Evolutionary conservation across 1,284 basidiomycete species (phyloP).

Genomic region (Volvariella volvacea): DNA sequence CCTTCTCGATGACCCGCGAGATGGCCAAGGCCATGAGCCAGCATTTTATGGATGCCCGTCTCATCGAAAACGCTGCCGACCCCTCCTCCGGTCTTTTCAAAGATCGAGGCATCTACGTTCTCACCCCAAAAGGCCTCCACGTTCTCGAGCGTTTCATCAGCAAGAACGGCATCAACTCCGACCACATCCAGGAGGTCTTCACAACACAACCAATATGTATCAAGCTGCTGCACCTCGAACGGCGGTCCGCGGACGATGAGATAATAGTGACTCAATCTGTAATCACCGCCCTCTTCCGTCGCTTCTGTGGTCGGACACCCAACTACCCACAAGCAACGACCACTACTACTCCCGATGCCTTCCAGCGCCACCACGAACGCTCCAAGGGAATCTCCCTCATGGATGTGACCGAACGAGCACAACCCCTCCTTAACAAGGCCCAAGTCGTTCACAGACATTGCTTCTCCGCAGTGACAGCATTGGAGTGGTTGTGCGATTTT

Average conservation of each 20-base stretch:
- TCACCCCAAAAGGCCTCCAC: constrained; percentile 97
- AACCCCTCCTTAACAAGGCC: constrained; percentile 43
- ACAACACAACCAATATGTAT: constrained; percentile 94
- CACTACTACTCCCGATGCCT: constrained; percentile 48
- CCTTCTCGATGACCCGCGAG: constrained; percentile 98
- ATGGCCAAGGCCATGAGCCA: constrained; percentile 99
- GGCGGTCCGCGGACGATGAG: constrained; percentile 90
- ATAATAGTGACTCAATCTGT: constrained; percentile 93
- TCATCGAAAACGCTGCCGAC: constrained; percentile 96
- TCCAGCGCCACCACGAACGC: constrained; percentile 73
- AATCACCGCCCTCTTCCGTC: constrained; percentile 91
- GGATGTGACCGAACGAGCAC: constrained; percentile 60
- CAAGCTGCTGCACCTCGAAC: constrained; percentile 95
- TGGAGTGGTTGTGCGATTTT: constrained; percentile 98
- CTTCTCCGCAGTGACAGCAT: constrained; percentile 80
- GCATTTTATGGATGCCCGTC: constrained; percentile 97
- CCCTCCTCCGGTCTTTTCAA: constrained; percentile 87
- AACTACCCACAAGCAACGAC: constrained; percentile 59
- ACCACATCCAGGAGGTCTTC: constrained; percentile 89
- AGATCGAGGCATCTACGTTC: constrained; percentile 92
- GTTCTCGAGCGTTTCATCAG: constrained; percentile 98
- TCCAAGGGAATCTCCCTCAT: constrained; percentile 70
- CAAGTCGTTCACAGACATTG: constrained; percentile 63
- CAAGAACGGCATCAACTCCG: constrained; percentile 96
- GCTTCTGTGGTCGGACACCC: constrained; percentile 84